These are phyloP conservation scores for Globisporangium viniferum DNA, from an alignment of 352 stramenopile genomes.

Conservation along the genomic window DNA sequence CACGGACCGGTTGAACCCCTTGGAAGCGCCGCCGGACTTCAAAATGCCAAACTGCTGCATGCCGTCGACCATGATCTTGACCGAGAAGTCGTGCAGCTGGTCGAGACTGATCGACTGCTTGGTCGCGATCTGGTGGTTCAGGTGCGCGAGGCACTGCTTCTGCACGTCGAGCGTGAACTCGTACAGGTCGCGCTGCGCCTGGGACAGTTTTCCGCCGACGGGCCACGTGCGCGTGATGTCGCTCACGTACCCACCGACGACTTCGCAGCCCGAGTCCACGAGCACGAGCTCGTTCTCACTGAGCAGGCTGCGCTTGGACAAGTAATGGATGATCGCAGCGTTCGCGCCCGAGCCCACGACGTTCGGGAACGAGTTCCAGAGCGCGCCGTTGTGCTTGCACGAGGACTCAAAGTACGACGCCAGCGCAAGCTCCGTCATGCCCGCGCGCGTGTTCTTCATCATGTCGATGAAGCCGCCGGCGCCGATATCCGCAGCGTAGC, in stretches of 20 bases:
- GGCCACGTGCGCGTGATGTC: slow-evolving; percentile 85
- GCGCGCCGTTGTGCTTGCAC: slow-evolving; percentile 68
- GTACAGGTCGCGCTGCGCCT: slow-evolving; percentile 62
- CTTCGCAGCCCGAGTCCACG: slow-evolving; percentile 81
- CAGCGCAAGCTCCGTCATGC: slow-evolving; percentile 73
- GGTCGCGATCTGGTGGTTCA: slow-evolving; percentile 38
- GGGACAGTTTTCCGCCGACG: slow-evolving; percentile 41
- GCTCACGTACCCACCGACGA: slow-evolving; percentile 73
- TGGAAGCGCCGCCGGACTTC: slow-evolving; percentile 16
- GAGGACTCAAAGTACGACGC: slow-evolving; percentile 66
- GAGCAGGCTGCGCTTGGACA: slow-evolving; percentile 67
- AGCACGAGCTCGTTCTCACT: slow-evolving; percentile 68
- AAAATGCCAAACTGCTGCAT: slow-evolving; percentile 69
- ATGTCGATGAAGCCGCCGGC: slow-evolving; percentile 67
- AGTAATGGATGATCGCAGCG: slow-evolving; percentile 82
- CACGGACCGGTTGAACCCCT: slow-evolving; percentile 26
- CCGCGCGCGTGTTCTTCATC: slow-evolving; percentile 60
- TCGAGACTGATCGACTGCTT: slow-evolving; percentile 64
- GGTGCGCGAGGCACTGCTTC: slow-evolving; percentile 61
- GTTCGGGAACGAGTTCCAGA: slow-evolving; percentile 81
- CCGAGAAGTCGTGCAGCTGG: slow-evolving; percentile 70
- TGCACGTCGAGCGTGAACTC: slow-evolving; percentile 78
- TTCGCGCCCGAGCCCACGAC: slow-evolving; percentile 77
- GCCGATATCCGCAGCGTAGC: slow-evolving; percentile 66
- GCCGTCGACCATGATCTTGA: slow-evolving; percentile 62